Base-by-base conservation (phyloP, 768 basidiomycete species). In the Steccherinum ochraceum region DNA sequence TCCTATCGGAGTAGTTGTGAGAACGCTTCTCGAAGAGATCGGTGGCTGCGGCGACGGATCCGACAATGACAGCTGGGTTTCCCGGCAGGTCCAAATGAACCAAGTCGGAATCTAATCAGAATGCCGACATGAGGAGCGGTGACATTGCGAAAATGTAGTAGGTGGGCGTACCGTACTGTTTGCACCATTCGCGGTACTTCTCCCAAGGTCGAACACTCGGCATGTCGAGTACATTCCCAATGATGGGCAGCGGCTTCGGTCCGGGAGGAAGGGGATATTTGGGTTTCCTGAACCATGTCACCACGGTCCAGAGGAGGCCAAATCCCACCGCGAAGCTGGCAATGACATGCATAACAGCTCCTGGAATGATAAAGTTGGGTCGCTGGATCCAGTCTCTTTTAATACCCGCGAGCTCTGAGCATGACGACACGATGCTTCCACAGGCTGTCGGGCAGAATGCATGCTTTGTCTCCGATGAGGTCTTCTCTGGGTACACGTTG, bases 21-120 rank as follows among this genome's bases (percentile, higher is more conserved):
- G 55, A 56, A 18, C 51, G 21, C 45, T 52, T 56, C 12, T 56
- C 55, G 18, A 52, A 24, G 10, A 56, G 48, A n/a, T 56, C 55
- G 5, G 7, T 16, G 1, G 45, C 55, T 7, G 52, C 48, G 16
- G 52, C 23, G 5, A 46, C 23, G 16, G 47, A 49, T 24, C 52
- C 52, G 3, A 56, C 25, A 13, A 56, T 42, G 10, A 50, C 24
- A 27, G 49, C 52, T 12, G 50, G 44, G 20, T 46, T 24, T 18
- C 3, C 4, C 7, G 50, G 44, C 10, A 52, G 45, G 16, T 39
- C 44, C 12, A 52, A 3, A 20, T n/a, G 40, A 12, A 52, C 26
- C 10, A 52, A 12, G 18, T 52, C 45, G 7, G 30, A 35, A 35
- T 35, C 30, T 35, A 35, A 35, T 35, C 30, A 7, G 16, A 7